Base-by-base conservation (phyloP, 2,329 filamentous ascomycete genomes). In the Pestalotiopsis sp. region DNA sequence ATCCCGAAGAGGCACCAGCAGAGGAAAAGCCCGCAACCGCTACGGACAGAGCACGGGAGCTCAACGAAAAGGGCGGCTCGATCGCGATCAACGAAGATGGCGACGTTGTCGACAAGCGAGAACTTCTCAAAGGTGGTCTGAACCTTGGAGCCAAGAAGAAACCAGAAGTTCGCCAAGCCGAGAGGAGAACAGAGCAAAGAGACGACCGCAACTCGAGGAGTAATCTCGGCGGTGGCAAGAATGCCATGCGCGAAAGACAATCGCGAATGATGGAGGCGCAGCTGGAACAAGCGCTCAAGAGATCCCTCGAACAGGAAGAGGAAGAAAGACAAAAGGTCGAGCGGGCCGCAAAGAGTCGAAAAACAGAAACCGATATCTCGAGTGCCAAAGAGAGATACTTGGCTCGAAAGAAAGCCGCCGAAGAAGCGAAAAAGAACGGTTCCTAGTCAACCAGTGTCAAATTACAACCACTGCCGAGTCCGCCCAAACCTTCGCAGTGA, bases 41-140 rank as follows among this genome's bases (percentile, higher is more conserved):
- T 20, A 87, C 86, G 2, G 88, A 94, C 41, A 75, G 90, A n/a
- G 91, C 91, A 4, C 85, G 83, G 62, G 90, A 93, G 74, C 85
- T 94, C 66, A 91, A 91, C 67, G 86, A 88, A 52, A 89, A 84
- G 70, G 89, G 83, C 71, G 90, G 82, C 0, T 82, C 84, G 3
- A 87, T 96, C 52, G 87, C 89, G 7, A 81, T 95, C 74, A 95
- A 95, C 75, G 93, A 96, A 70, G 93, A 96, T 52, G 93, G 93
- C 0, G 89, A 95, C 76, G 90, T 96, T 1, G 91, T 93, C 31
- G 93, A 97, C 78, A 95, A 94, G 83, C 86, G 93, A n/a, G 91
- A 96, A 78, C 83, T 96, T 9, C 86, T 97, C 6, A 86, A 83
- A 61, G 91, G 92, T 6, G 93, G 93, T 31, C 84, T 97, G 65